Percentiles rank a stretch among this genome's conserved stretches.
These are phyloP conservation scores for Aspergillus viridinutans DNA, from an alignment of 2,329 filamentous ascomycete species.

Conservation along the genomic window DNA sequence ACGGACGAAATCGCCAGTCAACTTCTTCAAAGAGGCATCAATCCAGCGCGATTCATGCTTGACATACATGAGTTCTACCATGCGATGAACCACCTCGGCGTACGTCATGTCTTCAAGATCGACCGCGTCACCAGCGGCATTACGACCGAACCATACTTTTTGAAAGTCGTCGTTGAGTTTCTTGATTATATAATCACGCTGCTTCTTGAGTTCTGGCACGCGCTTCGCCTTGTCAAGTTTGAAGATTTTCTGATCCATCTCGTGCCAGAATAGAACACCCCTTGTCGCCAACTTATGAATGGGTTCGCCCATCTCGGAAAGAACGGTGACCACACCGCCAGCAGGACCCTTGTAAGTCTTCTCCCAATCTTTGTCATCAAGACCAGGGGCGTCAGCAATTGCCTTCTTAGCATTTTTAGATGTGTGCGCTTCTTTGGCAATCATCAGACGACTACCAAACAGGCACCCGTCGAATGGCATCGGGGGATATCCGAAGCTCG, in stretches of 20 bases:
- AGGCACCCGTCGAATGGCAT: constrained; percentile 93
- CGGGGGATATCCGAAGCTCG: constrained; percentile 76
- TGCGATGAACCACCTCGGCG: constrained; percentile 75
- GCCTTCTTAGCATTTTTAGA: constrained; percentile 84
- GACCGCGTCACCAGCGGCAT: constrained; percentile 72
- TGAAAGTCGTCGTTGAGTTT: constrained; percentile 95
- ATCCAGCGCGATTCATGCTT: constrained; percentile 91
- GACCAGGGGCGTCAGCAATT: constrained; percentile 78
- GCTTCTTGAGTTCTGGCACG: constrained; percentile 79
- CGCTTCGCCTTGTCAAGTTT: constrained; percentile 92
- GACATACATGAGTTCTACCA: constrained; percentile 88
- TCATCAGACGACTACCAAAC: constrained; percentile 92
- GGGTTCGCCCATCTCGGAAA: constrained; percentile 98
- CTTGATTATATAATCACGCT: constrained; percentile 86
- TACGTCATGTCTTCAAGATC: constrained; percentile 97
- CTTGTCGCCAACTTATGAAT: constrained; percentile 98
- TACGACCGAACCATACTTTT: constrained; percentile 92
- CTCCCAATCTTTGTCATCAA: constrained; percentile 82
- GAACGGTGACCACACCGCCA: constrained; percentile 91
- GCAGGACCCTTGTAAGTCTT: constrained; percentile 87
- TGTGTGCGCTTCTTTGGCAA: constrained; percentile 84
- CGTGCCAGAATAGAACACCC: constrained; percentile 93
- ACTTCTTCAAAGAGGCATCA: constrained; percentile 71
- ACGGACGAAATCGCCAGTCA: constrained; percentile 94
- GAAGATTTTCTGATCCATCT: constrained; percentile 99